Base-by-base conservation (phyloP, 306 rosid genomes). In the Oxytropis ochrocephala region DNA sequence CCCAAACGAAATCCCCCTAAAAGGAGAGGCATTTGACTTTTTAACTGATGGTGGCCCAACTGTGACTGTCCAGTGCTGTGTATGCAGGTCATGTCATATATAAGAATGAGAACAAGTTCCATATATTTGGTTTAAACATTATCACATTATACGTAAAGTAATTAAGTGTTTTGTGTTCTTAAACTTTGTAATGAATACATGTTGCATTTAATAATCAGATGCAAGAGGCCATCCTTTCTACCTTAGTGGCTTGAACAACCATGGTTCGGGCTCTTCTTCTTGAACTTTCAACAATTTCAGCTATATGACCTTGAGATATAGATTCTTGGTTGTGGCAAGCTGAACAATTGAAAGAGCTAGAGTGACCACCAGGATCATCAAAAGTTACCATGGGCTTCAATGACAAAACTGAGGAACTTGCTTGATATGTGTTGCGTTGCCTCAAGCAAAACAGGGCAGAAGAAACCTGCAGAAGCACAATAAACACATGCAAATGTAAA, bases 261-360 rank as follows among this genome's bases (percentile, higher is more conserved):
- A 93, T 83, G 68, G 67, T 80, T 63, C 41, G 77, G 72, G 96
- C 96, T 76, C 71, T 86, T 66, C 77, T 84, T 82, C 85, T 86
- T 43, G 94, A 93, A 85, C 90, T 86, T 76, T 85, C 98, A 44
- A 90, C 90, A 72, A 93, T 90, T 57, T 90, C 98, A 82, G 77
- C 79, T 50, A 90, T 85, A 80, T 81, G 96, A 80, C 88, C 83
- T 78, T 75, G 91, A 81, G 89, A 81, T 66, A 80, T 81, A 11
- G 82, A 78, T 64, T 87, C 88, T 76, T 85, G 87, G 73, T 61
- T 81, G 53, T 81, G 84, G 84, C 78, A 82, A 62, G 82, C 72
- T 32, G 86, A 79, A 80, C 80, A 72, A 64, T 72, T 80, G 46
- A 72, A 77, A 75, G 84, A 83, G 83, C 84, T 85, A 50, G 83